Evolutionary conservation across 306 rosid species (phyloP), one percentile per base, ranked within the genome.

Genomic region (Glycine soja): DNA sequence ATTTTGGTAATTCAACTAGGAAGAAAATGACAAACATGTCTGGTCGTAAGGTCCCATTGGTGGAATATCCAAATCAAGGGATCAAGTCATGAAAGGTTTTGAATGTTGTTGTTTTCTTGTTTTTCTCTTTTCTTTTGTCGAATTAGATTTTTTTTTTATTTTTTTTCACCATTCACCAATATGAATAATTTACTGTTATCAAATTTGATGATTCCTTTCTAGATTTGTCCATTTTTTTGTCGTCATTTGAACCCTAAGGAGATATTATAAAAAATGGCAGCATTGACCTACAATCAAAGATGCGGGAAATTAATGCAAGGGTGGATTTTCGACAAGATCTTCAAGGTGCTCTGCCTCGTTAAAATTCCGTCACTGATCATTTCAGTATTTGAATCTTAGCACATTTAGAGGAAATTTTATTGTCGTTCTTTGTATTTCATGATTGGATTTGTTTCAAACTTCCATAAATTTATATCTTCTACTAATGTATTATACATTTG

Each of bases 291-390:
- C 47, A 38, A 77, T 48, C 4, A 14, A 54, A 68, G 30, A 58
- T 8, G 75, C 46, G 32, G 30, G 34, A 77, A 65, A 51, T 65
- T 67, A 14, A 30, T 40, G 67, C 67, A 66, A 66, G 34, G 64
- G 54, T 73, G 40, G 50, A 63, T 32, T 76, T 57, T 63, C 66
- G 53, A 77, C 74, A 77, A 40, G 66, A 77, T 65, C 56, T 77
- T 66, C 66, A 38, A 52, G 56, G 43, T 40, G 24, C 12, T 42
- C 12, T 42, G 19, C 65, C 43, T 52, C 54, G 14, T 38, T 77
- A 43, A 66, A 64, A 65, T 15, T 65, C 12, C 3, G 8, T 34
- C 24, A 77, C 16, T 64, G 19, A 32, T 65, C 30, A 15, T 62
- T 63, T 76, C 51, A 76, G 18, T 34, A 9, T 47, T 62, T 47